These are phyloP conservation scores for Talaromyces nanjingensis DNA, from an alignment of 495 filamentous ascomycete species.

Conservation along the genomic window DNA sequence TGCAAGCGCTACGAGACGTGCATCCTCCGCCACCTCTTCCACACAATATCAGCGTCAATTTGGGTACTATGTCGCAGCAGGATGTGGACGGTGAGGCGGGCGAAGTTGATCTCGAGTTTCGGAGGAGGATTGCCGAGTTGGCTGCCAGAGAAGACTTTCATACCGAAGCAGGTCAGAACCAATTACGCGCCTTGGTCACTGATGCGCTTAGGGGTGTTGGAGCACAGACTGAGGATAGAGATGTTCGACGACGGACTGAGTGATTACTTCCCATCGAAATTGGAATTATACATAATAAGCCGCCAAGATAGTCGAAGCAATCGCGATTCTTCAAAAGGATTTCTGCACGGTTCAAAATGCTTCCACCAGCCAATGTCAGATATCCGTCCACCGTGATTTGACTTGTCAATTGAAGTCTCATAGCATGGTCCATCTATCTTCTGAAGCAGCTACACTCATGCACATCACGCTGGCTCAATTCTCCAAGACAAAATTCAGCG, in stretches of 20 bases:
- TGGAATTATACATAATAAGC: background rate
- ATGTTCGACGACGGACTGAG: conserved; percentile 53
- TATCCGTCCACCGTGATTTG: background rate
- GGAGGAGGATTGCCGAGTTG: conserved; percentile 68
- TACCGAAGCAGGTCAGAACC: conserved; percentile 59
- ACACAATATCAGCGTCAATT: conserved; percentile 56
- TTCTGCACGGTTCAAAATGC: background rate
- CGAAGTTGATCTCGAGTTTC: conserved; percentile 62
- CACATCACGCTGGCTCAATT: too few species aligned
- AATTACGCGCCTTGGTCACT: conserved; percentile 60
- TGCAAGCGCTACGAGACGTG: conserved; percentile 1
- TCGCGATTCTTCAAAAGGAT: background rate
- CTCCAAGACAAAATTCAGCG: too few species aligned
- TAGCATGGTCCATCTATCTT: too few species aligned
- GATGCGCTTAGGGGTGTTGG: conserved; percentile 56
- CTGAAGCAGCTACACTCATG: too few species aligned
- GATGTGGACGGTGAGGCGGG: conserved; percentile 38
- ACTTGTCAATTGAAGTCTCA: background rate
- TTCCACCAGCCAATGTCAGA: too few species aligned
- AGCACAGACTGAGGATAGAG: conserved; percentile 46
- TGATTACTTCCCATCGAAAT: conserved; percentile 20
- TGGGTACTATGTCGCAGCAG: conserved; percentile 59
- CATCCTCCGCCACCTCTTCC: conserved; percentile 50
- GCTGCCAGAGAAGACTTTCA: conserved; percentile 67
- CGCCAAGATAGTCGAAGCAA: background rate